Evolutionary conservation across 2,329 filamentous ascomycete genomes (phyloP), one percentile per base, ranked within the genome.

Genomic region (Thielaviopsis ethacetica): DNA sequence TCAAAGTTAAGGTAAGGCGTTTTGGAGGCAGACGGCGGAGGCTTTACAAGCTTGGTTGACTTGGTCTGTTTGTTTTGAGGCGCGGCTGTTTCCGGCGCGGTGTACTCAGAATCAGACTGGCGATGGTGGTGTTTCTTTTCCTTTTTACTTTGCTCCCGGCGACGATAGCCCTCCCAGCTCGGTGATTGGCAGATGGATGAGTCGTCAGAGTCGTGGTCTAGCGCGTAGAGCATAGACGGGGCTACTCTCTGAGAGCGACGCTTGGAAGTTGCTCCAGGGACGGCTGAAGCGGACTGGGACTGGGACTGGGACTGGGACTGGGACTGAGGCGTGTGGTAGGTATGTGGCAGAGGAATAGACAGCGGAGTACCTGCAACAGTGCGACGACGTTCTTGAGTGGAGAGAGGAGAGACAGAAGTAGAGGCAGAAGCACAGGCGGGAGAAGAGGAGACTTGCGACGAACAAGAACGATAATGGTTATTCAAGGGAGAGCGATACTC

Each of bases 1-100:
- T 61, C 60, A n/a, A 49, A 34, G 22, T 59, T 47, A 13, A 62
- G 52, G 53, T 59, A 62, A 13, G 60, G 60, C 2, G 60, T 62
- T 24, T 59, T 59, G 24, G 57, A 59, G 13, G 60, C 60, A 26
- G 60, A 62, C 41, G 60, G 60, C 22, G 60, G 60, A 5, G 58
- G 57, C 55, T 62, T 62, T 21, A 38, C 38, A n/a, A 59, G 51
- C 9, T 54, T 59, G 15, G 38, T 10, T 6, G 58, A n/a, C 38
- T 49, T 58, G 21, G 50, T 27, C 21, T 54, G 57, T 27, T 53
- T 49, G 21, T 30, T 15, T 47, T 54, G 57, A 17, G 41, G 13
- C 38, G 51, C 51, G 22, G 21, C 53, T 54, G 26, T 38, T 24
- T 58, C 51, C 22, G 44, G 44, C 5, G 17, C 3, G 13, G 22